These are phyloP conservation scores for Lathyrus tuberosus DNA, from an alignment of 306 rosid species.

Conservation along the genomic window DNA sequence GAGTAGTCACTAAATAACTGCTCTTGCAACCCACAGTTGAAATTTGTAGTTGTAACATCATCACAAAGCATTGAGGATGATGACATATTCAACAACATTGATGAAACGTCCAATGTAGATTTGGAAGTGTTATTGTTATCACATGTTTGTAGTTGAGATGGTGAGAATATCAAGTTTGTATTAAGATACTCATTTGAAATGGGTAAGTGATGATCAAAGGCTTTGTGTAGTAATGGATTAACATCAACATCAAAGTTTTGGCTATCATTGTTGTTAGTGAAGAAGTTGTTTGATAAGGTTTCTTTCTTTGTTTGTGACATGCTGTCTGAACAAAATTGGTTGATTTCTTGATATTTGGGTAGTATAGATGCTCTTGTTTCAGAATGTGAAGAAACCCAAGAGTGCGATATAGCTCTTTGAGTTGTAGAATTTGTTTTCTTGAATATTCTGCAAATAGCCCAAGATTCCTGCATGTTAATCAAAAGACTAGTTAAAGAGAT, in stretches of 20 bases:
- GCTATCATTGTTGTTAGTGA: slow-evolving; percentile 40
- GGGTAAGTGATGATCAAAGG: slow-evolving; percentile 47
- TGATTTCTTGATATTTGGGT: slow-evolving; percentile 37
- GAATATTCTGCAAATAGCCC: slow-evolving; percentile 98
- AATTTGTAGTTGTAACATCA: slow-evolving; percentile 41
- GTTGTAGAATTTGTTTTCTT: slow-evolving; percentile 79
- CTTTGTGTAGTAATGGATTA: slow-evolving; percentile 48
- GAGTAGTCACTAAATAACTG: slow-evolving; percentile 39
- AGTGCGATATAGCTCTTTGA: slow-evolving; percentile 77
- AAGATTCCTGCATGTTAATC: slow-evolving; percentile 66
- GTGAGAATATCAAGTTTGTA: slow-evolving; percentile 48
- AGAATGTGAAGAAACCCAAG: slow-evolving; percentile 66
- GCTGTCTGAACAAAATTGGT: slow-evolving; percentile 51
- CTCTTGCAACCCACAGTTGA: slow-evolving; percentile 46
- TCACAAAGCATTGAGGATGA: slow-evolving; percentile 61
- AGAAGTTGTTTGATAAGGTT: slow-evolving; percentile 46
- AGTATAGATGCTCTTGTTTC: slow-evolving; percentile 55
- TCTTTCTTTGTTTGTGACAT: slow-evolving; percentile 49
- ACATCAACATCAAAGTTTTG: slow-evolving; percentile 45
- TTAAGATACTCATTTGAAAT: slow-evolving; percentile 48
- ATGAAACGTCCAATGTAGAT: slow-evolving; percentile 56
- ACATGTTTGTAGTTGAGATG: slow-evolving; percentile 48
- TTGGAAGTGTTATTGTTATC: slow-evolving; percentile 13
- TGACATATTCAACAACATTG: slow-evolving; percentile 75
- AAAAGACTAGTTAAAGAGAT: neutral